These are phyloP conservation scores for Salix viminalis DNA, from an alignment of 345 rosid genomes.

Conservation along the genomic window DNA sequence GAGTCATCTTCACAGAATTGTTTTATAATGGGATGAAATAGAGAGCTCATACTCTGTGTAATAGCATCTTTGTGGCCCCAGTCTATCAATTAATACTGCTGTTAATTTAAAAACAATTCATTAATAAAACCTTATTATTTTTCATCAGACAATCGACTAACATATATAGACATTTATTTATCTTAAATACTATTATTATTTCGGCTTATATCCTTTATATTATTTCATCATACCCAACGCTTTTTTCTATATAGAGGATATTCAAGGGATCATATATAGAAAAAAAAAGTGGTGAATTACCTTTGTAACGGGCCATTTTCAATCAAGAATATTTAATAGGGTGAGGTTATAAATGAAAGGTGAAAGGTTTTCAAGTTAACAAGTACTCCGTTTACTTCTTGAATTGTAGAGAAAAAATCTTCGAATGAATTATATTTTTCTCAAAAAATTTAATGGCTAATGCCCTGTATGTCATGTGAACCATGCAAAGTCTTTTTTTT, in stretches of 20 bases:
- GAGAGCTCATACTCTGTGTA: not conserved
- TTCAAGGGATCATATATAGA: not conserved
- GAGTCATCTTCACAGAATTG: constrained; percentile 25
- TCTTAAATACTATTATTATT: too few relatives aligned
- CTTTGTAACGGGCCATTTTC: constrained; percentile 17
- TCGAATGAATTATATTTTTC: not conserved
- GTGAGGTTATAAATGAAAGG: not conserved
- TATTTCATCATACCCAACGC: too few relatives aligned
- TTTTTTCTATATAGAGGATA: not conserved
- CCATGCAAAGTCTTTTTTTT: not conserved
- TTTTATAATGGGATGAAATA: not conserved
- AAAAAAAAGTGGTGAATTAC: not conserved
- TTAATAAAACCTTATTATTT: too few relatives aligned
- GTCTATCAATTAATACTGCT: not conserved
- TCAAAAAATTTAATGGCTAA: not conserved
- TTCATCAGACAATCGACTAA: too few relatives aligned
- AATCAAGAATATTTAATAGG: not conserved
- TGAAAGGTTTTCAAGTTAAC: constrained; percentile 1
- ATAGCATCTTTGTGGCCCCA: not conserved
- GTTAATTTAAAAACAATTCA: not conserved
- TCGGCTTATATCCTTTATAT: too few relatives aligned
- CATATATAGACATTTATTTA: too few relatives aligned
- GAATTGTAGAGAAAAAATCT: not conserved
- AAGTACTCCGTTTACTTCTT: not conserved
- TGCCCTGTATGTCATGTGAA: not conserved